Conservation (phyloP, 2,329 filamentous ascomycete species). For the Juglanconis juglandina region DNA sequence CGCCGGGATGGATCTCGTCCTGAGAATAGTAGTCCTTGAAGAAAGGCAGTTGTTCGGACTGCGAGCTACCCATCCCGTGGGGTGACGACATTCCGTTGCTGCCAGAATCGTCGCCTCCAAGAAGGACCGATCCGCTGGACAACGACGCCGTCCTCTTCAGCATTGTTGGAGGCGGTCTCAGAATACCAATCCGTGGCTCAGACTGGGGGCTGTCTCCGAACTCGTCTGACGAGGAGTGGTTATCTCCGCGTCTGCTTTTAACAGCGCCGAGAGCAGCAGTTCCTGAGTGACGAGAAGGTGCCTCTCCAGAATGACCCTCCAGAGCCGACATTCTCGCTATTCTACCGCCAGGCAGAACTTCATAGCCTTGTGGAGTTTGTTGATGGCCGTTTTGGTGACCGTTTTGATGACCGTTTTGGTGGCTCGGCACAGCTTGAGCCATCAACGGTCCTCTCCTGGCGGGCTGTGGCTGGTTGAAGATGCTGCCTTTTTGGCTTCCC, state of each 20-base stretch:
- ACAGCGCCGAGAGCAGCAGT: slow-evolving; percentile 45
- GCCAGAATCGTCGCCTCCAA: slow-evolving; percentile 66
- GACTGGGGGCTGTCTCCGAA: slow-evolving; percentile 71
- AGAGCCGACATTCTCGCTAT: slow-evolving; percentile 95
- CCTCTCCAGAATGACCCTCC: slow-evolving; percentile 68
- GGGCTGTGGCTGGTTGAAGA: slow-evolving; percentile 88
- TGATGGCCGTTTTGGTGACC: slow-evolving; percentile 9
- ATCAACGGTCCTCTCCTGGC: slow-evolving; percentile 48
- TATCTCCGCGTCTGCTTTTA: slow-evolving; percentile 45
- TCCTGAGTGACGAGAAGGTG: slow-evolving; percentile 51
- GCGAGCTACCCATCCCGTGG: slow-evolving; percentile 76
- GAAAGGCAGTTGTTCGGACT: slow-evolving; percentile 91
- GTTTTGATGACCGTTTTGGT: neutral
- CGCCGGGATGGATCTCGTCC: slow-evolving; percentile 89
- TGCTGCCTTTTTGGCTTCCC: slow-evolving; percentile 63
- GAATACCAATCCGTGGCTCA: slow-evolving; percentile 52
- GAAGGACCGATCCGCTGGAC: slow-evolving; percentile 76
- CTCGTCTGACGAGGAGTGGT: slow-evolving; percentile 68
- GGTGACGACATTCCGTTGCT: slow-evolving; percentile 82
- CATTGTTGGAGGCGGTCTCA: slow-evolving; percentile 56
- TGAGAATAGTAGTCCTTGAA: slow-evolving; percentile 99
- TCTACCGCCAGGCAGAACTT: slow-evolving; percentile 78
- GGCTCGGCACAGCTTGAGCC: slow-evolving; percentile 31
- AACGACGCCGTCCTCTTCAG: slow-evolving; percentile 80
- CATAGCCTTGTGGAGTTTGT: slow-evolving; percentile 54